Percentiles rank a stretch among this genome's conserved stretches.
These are phyloP conservation scores for Ophiocordyceps camponoti-rufipedis DNA, from an alignment of 2,329 filamentous ascomycete genomes.

Conservation along the genomic window DNA sequence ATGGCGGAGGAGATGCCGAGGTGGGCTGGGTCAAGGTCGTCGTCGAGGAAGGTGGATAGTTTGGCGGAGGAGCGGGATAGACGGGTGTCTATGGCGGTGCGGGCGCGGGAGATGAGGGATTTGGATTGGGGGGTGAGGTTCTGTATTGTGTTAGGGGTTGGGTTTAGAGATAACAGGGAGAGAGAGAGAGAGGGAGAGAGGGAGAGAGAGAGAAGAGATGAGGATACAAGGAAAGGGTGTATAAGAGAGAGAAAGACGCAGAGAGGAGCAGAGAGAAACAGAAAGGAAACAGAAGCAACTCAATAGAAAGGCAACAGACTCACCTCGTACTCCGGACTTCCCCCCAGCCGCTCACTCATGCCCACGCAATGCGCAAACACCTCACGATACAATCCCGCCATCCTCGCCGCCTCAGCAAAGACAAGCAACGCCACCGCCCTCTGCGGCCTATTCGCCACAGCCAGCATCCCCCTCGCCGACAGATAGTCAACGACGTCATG, in stretches of 20 bases:
- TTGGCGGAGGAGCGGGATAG: slow-evolving; percentile 38
- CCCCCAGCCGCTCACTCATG: slow-evolving; percentile 45
- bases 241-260: too few relatives aligned
- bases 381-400: slow-evolving; percentile 49
- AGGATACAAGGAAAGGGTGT: too few relatives aligned
- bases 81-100: slow-evolving; percentile 45
- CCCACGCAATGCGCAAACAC: slow-evolving; percentile 65
- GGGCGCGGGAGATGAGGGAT: slow-evolving; percentile 44
- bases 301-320: slow-evolving; percentile 8
- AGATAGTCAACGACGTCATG: slow-evolving; percentile 46
- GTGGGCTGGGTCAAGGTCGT: slow-evolving; percentile 48
- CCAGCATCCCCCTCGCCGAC: slow-evolving; percentile 50
- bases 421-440: slow-evolving; percentile 51
- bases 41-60: slow-evolving; percentile 49
- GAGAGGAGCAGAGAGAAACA: too few relatives aligned
- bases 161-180: too few relatives aligned
- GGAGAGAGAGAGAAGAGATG: slow-evolving; percentile 1
- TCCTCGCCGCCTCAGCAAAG: slow-evolving; percentile 46
- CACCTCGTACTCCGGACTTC: slow-evolving; percentile 43
- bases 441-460: slow-evolving; percentile 45
- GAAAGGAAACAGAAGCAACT: too few relatives aligned
- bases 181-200: neutral
- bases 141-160: slow-evolving; percentile 12
- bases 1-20: slow-evolving; percentile 44
- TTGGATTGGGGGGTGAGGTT: slow-evolving; percentile 34